Base-by-base conservation (phyloP, 1,284 basidiomycete genomes). In the Ceratobasidium theobromae region DNA sequence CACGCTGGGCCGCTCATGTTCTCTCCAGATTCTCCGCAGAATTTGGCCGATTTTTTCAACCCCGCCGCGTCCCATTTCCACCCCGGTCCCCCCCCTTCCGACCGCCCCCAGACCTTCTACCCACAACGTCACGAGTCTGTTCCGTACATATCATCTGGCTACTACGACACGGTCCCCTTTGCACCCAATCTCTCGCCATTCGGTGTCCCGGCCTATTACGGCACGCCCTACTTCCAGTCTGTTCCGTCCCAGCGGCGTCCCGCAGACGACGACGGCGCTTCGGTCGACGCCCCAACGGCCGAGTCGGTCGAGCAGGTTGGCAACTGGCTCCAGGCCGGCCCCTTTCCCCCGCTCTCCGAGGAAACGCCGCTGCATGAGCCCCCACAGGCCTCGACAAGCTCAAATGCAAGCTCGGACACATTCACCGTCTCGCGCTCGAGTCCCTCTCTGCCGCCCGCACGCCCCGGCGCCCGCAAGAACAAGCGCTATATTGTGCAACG, bases 41-140 rank as follows among this genome's bases (percentile, higher is more conserved):
- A 51, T 33, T 25, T 62, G 58, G 46, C 58, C 46, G 58, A 62
- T 46, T 62, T 62, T 51, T 62, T 62, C 58, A 62, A 52, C 58
- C 58, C 58, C 9, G 45, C 35, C 35, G 58, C 46, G 12, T 9
- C 45, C 1, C 58, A 62, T 30, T 62, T 62, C 45, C 58, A 62
- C 51, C 58, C 58, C 35, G 58, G 58, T 14, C 45, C 58, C 18
- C 23, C 58, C 21, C 48, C 58, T 45, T 49, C 58, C 18, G 58
- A 52, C 8, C 45, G n/a, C 2, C 16, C 57, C 14, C 58, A 62
- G 18, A 62, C 48, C 1, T 62, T 52, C 35, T 33, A 49, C 6
- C 58, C 58, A n/a, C 14, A 30, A 21, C 32, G 21, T 4, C 51
- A 62, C 32, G 48, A 54, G 23, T 45, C 28, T 9, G 45, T 32